Evolutionary conservation across 1,284 basidiomycete species (phyloP).

Genomic region (Inonotus hispidus): DNA sequence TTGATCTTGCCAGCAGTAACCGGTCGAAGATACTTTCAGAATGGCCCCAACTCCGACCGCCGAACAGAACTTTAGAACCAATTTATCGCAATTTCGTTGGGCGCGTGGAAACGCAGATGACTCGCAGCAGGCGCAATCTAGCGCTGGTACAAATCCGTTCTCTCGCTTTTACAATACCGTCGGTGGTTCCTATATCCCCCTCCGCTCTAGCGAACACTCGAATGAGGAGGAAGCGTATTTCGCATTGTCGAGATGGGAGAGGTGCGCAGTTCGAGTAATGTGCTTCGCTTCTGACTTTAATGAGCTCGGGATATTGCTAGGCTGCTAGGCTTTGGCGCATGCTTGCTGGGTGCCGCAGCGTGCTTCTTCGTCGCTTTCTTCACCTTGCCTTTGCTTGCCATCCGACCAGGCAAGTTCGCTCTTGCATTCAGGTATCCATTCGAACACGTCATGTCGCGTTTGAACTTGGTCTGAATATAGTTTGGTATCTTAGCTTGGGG

Average conservation of each 20-base stretch:
- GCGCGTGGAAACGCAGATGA: constrained; percentile 72
- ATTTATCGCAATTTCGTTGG: constrained; percentile 84
- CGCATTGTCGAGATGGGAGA: constrained; percentile 87
- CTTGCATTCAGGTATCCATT: constrained; percentile 70
- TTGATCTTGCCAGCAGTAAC: background rate
- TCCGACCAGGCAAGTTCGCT: constrained; percentile 87
- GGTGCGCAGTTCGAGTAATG: constrained; percentile 39
- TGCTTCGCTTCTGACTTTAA: background rate
- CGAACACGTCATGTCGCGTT: background rate
- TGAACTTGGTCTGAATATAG: background rate
- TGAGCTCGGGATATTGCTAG: constrained; percentile 33
- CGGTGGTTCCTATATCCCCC: constrained; percentile 81
- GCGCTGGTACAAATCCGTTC: constrained; percentile 45
- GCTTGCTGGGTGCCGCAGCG: constrained; percentile 83
- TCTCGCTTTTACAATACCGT: constrained; percentile 73
- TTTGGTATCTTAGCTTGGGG: constrained; percentile 51
- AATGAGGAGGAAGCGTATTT: constrained; percentile 98
- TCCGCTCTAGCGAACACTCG: constrained; percentile 75
- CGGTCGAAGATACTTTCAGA: background rate
- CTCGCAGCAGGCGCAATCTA: constrained; percentile 40
- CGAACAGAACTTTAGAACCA: constrained; percentile 63
- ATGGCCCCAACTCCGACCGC: constrained; percentile 33
- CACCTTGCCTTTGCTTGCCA: constrained; percentile 77
- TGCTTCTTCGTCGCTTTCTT: constrained; percentile 97
- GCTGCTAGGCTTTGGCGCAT: constrained; percentile 90